phyloP scores from a whole-genome alignment of 2,329 filamentous ascomycete genomes.

The Stylonectria norvegica region DNA sequence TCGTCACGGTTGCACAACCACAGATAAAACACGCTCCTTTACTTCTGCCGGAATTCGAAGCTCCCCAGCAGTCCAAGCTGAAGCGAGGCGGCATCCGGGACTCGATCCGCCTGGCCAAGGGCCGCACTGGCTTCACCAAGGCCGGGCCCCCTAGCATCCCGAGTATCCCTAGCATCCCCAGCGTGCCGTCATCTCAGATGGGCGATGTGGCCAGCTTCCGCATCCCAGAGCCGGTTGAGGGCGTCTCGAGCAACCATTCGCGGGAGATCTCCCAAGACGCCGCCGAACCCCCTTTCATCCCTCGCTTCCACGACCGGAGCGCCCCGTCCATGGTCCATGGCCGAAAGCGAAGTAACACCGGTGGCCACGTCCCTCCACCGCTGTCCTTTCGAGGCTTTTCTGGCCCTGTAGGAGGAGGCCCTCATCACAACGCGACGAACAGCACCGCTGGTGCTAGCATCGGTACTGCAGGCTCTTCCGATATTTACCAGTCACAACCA shows the following conservation, averaged over 20 bases:
- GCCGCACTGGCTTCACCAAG: constrained; percentile 43
- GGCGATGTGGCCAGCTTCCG: constrained; percentile 37
- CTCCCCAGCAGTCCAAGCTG: constrained; percentile 42
- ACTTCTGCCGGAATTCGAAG: constrained; percentile 52
- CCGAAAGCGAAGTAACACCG: constrained; percentile 87
- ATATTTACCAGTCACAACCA: constrained; percentile 55
- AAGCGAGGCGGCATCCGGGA: constrained; percentile 68
- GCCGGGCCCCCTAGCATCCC: constrained; percentile 54
- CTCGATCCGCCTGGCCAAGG: constrained; percentile 85
- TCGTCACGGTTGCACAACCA: constrained; percentile 54
- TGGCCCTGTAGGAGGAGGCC: constrained; percentile 42
- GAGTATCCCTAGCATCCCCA: constrained; percentile 44
- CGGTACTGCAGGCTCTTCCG: constrained; percentile 57
- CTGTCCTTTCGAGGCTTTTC: constrained; percentile 79
- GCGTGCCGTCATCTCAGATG: constrained; percentile 35
- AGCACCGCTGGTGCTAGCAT: constrained; percentile 58
- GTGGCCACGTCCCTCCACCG: constrained; percentile 67
- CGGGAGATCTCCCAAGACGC: constrained; percentile 55
- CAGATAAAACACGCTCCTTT: constrained; percentile 33
- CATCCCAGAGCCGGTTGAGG: constrained; percentile 39
- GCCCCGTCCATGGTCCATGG: constrained; percentile 56
- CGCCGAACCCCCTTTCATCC: constrained; percentile 69
- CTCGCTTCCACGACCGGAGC: constrained; percentile 62
- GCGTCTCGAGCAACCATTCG: constrained; percentile 34
- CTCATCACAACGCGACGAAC: constrained; percentile 47